Evolutionary conservation across 495 filamentous ascomycete species (phyloP), one percentile per base, ranked within the genome.

Genomic region (Neurospora cerealis): DNA sequence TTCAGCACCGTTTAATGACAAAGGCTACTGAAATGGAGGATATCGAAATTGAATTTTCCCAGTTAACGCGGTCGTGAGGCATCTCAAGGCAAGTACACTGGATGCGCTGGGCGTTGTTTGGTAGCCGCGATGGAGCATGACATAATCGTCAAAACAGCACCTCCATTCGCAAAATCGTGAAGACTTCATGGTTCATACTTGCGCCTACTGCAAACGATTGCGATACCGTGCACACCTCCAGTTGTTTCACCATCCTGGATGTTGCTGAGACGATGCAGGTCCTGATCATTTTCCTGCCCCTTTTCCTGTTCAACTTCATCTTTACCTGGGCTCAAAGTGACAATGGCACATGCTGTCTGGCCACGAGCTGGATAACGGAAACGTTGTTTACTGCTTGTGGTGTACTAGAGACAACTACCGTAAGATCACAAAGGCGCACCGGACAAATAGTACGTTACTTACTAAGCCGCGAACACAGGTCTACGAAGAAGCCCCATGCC

Each of bases 351-450:
- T 74, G 69, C 70, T 75, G 72, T 32, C 70, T 73, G 71, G 73
- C 75, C 21, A 74, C 73, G 9, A 75, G 70, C 8, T 70, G 76
- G 37, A 46, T 78, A 38, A 78, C 77, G 3, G 77, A 79, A 40
- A 76, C 74, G 6, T 66, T 76, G 17, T 77, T 71, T 69, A 74
- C 76, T 1, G 54, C 75, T 1, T 76, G 71, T 44, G 72, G 21
- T 15, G 69, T 69, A 9, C 69, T 73, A 24, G 75, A 77, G 60
- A 74, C 73, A n/a, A 39, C 54, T 19, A 77, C 75, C 5, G 75
- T 75, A 36, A 69, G 70, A 34, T 34, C 4, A 17, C 71, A 13
- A 11, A 28, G 24, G 19, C 17, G 13, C 69, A 60, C 28, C 5
- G 7, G 0, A 46, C 3, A 19, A 28, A 44, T 5, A 60, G 1